Base-by-base conservation (phyloP, 495 filamentous ascomycete genomes). In the Lasiosphaeria miniovina region DNA sequence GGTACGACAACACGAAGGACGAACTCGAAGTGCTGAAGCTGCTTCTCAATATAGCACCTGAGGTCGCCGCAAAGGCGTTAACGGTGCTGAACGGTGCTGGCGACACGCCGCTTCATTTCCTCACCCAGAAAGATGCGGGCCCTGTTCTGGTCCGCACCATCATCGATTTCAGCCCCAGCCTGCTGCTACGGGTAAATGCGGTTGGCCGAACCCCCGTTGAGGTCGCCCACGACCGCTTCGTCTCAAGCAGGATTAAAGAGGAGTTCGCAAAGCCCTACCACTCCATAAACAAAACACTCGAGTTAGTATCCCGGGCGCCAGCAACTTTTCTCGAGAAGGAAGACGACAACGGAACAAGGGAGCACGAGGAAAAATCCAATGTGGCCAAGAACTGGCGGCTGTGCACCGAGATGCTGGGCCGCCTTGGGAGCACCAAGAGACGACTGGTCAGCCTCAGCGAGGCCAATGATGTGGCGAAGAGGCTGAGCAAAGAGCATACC, bases 381-480 rank as follows among this genome's bases (percentile, higher is more conserved):
- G 36, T 55, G 1, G 62, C 62, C 36, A 58, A 52, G 10, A 64
- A 55, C 14, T 80, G 75, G 73, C 63, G 64, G 7, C 38, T 74
- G 1, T 63, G 71, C 59, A 59, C 63, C 52, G 69, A 75, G 31
- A 58, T 49, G 48, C 49, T 73, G 34, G 55, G 63, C 49, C 57
- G 68, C 50, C 17, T 57, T 45, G 49, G 36, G 11, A 57, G 54
- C 31, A 54, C 61, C 35, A 88, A 86, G 74, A 75, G 88, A 50
- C 80, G 75, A 43, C 75, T 91, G 8, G 87, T 91, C 34, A 87
- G 77, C 57, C 70, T 91, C 60, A 77, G 82, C 61, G 87, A 90
- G 65, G 88, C 88, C 9, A 90, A 90, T 60, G 86, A 90, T 63
- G 86, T 90, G 7, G 83, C 87, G 3, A 86, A 83, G 67, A 68